Evolutionary conservation across 2,329 filamentous ascomycete genomes (phyloP).

Genomic region (Sporothrix inflata): DNA sequence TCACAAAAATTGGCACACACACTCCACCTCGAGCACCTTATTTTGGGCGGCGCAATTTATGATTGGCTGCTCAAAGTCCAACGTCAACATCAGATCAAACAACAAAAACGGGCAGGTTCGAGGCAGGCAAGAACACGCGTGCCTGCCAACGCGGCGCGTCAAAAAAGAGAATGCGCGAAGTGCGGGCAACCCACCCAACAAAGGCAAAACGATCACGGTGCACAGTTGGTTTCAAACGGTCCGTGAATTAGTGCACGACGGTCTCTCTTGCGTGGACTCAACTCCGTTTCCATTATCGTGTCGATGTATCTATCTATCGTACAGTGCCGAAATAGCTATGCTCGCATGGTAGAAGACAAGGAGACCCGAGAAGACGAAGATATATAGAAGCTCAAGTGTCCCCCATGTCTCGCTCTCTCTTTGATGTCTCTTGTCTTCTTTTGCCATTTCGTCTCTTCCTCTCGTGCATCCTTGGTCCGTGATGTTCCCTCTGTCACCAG

Average conservation of each 20-base stretch:
- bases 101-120: neutral
- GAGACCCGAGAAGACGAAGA: neutral
- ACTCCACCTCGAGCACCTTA: neutral
- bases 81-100: slow-evolving; percentile 13
- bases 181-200: neutral
- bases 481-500: neutral
- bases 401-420: neutral
- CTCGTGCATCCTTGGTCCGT: neutral
- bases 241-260: neutral
- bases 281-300: slow-evolving; percentile 1
- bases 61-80: slow-evolving; percentile 1
- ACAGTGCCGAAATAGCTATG: slow-evolving; percentile 10
- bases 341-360: neutral
- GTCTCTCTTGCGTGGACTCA: neutral
- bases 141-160: slow-evolving; percentile 1
- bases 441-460: neutral
- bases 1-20: slow-evolving; percentile 30
- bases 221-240: neutral
- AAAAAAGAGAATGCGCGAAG: neutral
- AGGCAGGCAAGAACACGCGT: slow-evolving; percentile 4
- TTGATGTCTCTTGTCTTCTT: slow-evolving; percentile 2
- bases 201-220: neutral
- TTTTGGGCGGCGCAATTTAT: neutral
- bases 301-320: slow-evolving; percentile 19
- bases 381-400: neutral